These are phyloP conservation scores for Cymodocea nodosa DNA, from an alignment of 116 monocot genomes.

Conservation along the genomic window DNA sequence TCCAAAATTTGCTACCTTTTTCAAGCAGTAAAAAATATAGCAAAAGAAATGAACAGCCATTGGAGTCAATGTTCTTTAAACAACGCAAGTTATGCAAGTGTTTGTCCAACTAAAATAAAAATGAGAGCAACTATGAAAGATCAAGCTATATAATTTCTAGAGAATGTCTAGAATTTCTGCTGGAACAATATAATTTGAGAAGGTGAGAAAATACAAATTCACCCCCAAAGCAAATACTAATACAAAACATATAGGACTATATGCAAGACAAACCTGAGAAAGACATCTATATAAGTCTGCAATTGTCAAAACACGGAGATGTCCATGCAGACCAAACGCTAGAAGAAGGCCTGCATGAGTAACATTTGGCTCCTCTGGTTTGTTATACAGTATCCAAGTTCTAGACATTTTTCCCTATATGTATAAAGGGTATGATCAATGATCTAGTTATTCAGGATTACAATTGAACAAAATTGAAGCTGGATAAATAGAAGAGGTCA, in stretches of 20 bases:
- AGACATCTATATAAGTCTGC: conserved; percentile 80
- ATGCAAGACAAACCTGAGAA: conserved; percentile 34
- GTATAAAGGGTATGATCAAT: conserved; percentile 3
- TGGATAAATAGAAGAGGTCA: no score
- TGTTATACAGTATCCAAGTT: conserved; percentile 88
- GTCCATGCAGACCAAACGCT: conserved; percentile 81
- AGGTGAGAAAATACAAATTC: not conserved
- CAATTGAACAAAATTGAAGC: conserved; percentile 2
- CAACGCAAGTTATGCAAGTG: no score
- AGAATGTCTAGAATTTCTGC: no score
- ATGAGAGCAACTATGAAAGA: no score
- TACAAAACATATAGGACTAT: not conserved
- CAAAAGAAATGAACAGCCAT: no score
- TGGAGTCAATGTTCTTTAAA: no score
- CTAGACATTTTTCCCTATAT: conserved; percentile 80
- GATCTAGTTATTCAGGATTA: not conserved
- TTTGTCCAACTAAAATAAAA: no score
- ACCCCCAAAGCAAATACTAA: not conserved
- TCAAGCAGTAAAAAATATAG: no score
- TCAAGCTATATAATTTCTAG: no score
- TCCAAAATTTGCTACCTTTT: no score
- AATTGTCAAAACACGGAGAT: conserved; percentile 61
- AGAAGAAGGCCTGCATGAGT: conserved; percentile 87
- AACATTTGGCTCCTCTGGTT: conserved; percentile 70
- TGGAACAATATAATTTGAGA: no score